Conservation (phyloP, 1,284 basidiomycete genomes). For the Takashimella koratensis region DNA sequence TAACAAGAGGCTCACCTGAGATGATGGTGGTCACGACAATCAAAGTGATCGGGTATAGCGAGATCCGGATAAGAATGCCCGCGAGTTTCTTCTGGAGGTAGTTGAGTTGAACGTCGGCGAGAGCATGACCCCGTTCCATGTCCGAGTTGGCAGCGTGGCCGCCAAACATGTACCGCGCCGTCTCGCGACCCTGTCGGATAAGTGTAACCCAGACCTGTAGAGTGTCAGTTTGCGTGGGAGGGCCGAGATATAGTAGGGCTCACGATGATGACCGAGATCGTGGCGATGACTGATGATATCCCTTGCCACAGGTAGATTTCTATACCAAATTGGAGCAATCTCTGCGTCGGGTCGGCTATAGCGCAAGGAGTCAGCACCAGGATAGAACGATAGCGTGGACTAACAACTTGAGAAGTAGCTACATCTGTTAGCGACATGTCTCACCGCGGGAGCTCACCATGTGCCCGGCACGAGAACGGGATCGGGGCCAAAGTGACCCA, state of each 20-base stretch:
- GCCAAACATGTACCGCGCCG: too few species aligned
- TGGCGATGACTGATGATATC: slow-evolving; percentile 26
- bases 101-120: too few species aligned
- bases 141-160: too few species aligned
- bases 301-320: slow-evolving; percentile 39
- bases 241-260: too few species aligned
- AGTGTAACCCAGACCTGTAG: too few species aligned
- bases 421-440: too few species aligned
- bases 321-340: slow-evolving; percentile 9
- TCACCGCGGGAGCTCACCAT: too few species aligned
- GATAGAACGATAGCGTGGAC: neutral
- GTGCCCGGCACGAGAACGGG: too few species aligned
- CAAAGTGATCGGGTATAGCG: slow-evolving; percentile 22
- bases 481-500: slow-evolving; percentile 24
- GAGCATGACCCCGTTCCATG: too few species aligned
- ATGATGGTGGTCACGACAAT: slow-evolving; percentile 25
- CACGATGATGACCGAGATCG: slow-evolving; percentile 11
- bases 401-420: neutral
- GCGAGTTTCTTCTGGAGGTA: slow-evolving; percentile 18
- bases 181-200: too few species aligned
- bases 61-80: slow-evolving; percentile 21
- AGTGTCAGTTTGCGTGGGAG: too few species aligned
- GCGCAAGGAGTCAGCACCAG: too few species aligned
- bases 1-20: slow-evolving; percentile 20
- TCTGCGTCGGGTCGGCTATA: neutral